Conservation (phyloP, 805 yeast species). For the Sugiyamaella americana region DNA sequence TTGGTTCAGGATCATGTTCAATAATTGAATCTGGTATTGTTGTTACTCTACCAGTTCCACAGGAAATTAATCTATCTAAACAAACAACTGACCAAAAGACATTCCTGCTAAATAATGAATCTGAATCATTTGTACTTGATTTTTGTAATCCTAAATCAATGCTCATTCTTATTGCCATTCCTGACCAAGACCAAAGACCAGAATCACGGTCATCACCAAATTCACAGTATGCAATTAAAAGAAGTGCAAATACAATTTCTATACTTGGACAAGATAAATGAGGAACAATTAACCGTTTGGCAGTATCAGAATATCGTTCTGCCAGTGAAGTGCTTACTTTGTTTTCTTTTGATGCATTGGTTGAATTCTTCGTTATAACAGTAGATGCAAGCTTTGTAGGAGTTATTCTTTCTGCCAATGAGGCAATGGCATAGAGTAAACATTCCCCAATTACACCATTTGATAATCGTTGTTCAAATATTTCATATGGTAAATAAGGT, state of each 20-base stretch:
- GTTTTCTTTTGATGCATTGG: neutral
- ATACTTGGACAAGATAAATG: conserved; percentile 25
- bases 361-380: neutral
- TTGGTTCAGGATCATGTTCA: conserved; percentile 17
- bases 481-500: conserved; percentile 22
- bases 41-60: conserved; percentile 25
- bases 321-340: conserved; percentile 11
- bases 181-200: conserved; percentile 29
- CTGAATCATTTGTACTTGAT: conserved; percentile 12
- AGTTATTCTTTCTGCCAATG: conserved; percentile 19
- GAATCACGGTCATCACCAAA: conserved; percentile 27
- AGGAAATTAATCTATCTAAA: conserved; percentile 25
- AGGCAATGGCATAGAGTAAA: conserved; percentile 25
- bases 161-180: conserved; percentile 29
- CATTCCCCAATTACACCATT: conserved; percentile 23
- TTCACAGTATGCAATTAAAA: conserved; percentile 27
- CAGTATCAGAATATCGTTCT: conserved; percentile 23
- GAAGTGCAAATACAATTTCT: conserved; percentile 25
- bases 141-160: conserved; percentile 27
- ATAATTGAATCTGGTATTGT: conserved; percentile 22
- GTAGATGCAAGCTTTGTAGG: neutral
- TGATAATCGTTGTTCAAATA: conserved; percentile 17
- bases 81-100: conserved; percentile 27
- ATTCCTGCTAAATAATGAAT: conserved; percentile 15
- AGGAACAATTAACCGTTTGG: conserved; percentile 24